A percentile compares a stretch with the other conserved stretches of the same genome.
These are phyloP conservation scores for Pueraria montana DNA, from an alignment of 306 rosid genomes.

Conservation along the genomic window DNA sequence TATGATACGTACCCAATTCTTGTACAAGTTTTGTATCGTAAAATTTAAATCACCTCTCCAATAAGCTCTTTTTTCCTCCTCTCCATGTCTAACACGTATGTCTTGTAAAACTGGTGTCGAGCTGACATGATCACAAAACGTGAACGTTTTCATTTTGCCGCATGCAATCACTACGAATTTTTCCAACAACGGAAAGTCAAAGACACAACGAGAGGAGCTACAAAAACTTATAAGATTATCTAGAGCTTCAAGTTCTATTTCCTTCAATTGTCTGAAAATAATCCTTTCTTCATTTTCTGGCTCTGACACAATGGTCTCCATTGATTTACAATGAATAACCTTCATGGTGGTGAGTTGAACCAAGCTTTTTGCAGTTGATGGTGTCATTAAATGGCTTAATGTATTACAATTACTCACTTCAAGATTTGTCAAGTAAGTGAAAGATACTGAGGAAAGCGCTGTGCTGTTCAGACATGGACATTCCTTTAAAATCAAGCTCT, in stretches of 20 bases:
- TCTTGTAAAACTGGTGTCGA: not conserved
- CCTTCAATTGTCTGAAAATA: not conserved
- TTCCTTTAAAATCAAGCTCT: too few species aligned
- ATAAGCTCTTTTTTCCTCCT: not conserved
- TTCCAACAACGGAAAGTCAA: constrained; percentile 3
- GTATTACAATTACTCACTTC: not conserved
- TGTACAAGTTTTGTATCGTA: not conserved
- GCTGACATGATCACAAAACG: not conserved
- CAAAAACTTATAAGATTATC: not conserved
- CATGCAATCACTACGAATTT: not conserved
- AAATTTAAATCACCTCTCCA: constrained; percentile 20
- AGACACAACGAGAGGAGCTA: not conserved
- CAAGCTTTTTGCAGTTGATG: constrained; percentile 37
- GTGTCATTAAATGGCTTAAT: not conserved
- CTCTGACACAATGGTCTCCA: constrained; percentile 13
- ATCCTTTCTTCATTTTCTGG: not conserved
- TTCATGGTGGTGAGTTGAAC: too few species aligned
- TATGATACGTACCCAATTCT: not conserved
- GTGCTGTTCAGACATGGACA: too few species aligned
- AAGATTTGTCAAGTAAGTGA: constrained; percentile 12
- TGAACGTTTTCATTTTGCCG: not conserved
- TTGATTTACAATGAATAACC: not conserved
- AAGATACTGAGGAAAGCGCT: too few species aligned
- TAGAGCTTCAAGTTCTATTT: too few species aligned
- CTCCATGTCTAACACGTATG: not conserved